Conservation (phyloP, 108 stramenopile genomes). For the Fragilaria radians region DNA sequence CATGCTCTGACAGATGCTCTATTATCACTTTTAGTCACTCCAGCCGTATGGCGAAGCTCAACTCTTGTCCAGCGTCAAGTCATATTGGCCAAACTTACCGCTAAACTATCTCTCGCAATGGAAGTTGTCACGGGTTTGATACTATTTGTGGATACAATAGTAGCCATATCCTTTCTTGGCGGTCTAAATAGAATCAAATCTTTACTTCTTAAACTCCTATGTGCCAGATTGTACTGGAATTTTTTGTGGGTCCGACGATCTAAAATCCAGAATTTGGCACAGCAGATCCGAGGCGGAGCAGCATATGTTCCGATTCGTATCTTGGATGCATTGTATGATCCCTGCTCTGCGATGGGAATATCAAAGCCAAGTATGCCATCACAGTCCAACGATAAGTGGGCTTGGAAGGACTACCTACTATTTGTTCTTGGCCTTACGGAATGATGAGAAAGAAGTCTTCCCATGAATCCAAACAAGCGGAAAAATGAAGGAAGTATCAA, state of each 20-base stretch:
- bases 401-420: conserved; percentile 14
- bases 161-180: conserved; percentile 14
- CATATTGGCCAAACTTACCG: conserved; percentile 55
- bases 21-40: conserved; percentile 60
- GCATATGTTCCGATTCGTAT: conserved; percentile 44
- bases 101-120: conserved; percentile 41
- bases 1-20: conserved; percentile 46
- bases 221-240: conserved; percentile 66
- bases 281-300: conserved; percentile 53
- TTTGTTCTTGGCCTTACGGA: conserved; percentile 9
- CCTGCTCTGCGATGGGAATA: conserved; percentile 55
- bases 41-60: conserved; percentile 49
- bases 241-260: conserved; percentile 53
- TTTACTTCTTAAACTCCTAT: conserved; percentile 25
- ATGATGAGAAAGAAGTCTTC: too few species aligned
- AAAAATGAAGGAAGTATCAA: too few species aligned
- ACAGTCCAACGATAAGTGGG: conserved; percentile 6
- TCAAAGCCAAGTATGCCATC: not conserved
- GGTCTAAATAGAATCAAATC: conserved; percentile 1
- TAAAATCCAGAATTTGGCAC: conserved; percentile 36
- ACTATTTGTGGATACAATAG: conserved; percentile 41
- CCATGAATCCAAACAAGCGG: too few species aligned
- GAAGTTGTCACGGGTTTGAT: conserved; percentile 55
- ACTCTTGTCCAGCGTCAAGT: conserved; percentile 59
- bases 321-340: conserved; percentile 53